These are phyloP conservation scores for Limonium bicolor DNA, from an alignment of 148 eudicot species.

Conservation along the genomic window DNA sequence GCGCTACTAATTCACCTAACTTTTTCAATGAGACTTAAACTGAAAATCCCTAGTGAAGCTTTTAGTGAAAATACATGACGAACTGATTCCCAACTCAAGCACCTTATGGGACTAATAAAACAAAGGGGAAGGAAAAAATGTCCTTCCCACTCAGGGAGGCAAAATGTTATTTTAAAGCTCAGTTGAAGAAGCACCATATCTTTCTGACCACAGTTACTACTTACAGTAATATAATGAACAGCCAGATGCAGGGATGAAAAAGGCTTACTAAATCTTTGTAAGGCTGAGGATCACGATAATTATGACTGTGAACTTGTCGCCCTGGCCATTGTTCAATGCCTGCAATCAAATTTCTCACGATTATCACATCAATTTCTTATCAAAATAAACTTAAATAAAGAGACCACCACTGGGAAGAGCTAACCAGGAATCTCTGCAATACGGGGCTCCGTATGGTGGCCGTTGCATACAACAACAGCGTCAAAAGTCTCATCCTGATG, in stretches of 20 bases:
- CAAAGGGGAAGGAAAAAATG: no score
- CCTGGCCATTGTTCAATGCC: constrained; percentile 41
- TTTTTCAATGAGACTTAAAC: no score
- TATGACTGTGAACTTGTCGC: constrained; percentile 50
- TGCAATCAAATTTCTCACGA: background rate
- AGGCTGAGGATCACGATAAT: constrained; percentile 37
- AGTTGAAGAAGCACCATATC: no score
- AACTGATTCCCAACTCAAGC: no score
- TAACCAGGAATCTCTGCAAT: constrained; percentile 23
- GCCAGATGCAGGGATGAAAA: background rate
- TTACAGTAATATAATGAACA: no score
- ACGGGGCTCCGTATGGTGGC: constrained; percentile 13
- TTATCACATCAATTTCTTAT: background rate
- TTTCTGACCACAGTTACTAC: no score
- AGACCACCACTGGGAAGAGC: background rate
- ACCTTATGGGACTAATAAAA: no score
- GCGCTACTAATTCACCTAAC: no score
- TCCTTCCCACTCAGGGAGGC: no score
- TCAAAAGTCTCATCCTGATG: constrained; percentile 15
- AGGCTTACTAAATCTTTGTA: constrained; percentile 22
- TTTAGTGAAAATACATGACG: no score
- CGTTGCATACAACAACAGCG: constrained; percentile 32
- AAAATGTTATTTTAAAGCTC: no score
- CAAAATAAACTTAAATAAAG: background rate
- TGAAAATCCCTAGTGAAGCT: no score